These are phyloP conservation scores for Crucibulum laeve DNA, from an alignment of 768 basidiomycete genomes.

Conservation along the genomic window DNA sequence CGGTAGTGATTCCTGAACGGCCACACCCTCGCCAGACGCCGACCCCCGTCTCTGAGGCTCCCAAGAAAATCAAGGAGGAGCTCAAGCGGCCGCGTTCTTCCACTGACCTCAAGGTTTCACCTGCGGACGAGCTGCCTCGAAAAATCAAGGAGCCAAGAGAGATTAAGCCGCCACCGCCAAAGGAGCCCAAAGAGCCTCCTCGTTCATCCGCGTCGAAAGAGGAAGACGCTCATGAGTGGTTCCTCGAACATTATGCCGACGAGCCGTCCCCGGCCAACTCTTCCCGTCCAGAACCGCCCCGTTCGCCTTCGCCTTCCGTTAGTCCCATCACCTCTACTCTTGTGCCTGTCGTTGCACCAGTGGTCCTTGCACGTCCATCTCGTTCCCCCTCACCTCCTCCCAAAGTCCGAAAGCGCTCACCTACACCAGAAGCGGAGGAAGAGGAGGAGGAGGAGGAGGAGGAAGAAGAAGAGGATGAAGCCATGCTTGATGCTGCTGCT, in stretches of 20 bases:
- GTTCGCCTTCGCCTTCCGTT: slow-evolving; percentile 18
- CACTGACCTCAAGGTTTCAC: slow-evolving; percentile 6
- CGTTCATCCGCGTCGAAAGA: slow-evolving; percentile 23
- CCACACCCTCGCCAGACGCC: not conserved
- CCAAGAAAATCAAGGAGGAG: slow-evolving; percentile 17
- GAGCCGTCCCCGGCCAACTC: slow-evolving; percentile 25
- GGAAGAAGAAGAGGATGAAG: not conserved
- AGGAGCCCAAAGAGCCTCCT: slow-evolving; percentile 1
- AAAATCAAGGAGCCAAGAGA: slow-evolving; percentile 6
- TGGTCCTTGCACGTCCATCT: no score
- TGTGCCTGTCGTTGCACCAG: no score
- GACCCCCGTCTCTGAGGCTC: slow-evolving; percentile 7
- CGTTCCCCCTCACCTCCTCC: no score
- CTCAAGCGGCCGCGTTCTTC: no score
- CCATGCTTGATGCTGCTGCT: slow-evolving; percentile 17
- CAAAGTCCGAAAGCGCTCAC: slow-evolving; percentile 10
- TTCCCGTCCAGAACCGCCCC: slow-evolving; percentile 21
- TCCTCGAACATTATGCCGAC: slow-evolving; percentile 49
- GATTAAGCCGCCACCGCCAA: slow-evolving; percentile 1
- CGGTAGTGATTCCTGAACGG: no score
- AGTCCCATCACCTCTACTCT: no score
- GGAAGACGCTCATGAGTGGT: slow-evolving; percentile 59
- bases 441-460: no score
- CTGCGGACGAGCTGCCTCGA: slow-evolving; percentile 10
- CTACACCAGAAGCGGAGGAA: slow-evolving; percentile 5